Base-by-base conservation (phyloP, 2,329 filamentous ascomycete species). In the Cercospora sp. region DNA sequence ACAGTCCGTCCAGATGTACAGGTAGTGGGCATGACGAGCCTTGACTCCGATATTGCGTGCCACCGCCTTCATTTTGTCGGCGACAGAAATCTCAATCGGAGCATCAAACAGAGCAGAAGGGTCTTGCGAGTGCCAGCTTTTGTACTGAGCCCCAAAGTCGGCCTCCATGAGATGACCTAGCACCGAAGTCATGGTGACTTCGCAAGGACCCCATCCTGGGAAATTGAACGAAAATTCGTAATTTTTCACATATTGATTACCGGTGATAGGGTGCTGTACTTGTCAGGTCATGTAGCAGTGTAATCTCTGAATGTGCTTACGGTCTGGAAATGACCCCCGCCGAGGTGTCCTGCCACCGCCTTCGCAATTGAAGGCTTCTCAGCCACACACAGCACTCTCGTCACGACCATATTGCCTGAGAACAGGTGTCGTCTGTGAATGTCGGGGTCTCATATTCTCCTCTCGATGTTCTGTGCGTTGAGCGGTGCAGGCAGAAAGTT, bases 1-100 rank as follows among this genome's bases (percentile, higher is more conserved):
- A 80, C 95, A 98, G 85, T 99, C 95, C 0, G 95, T 99, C 95
- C 95, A 99, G 74, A 99, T 97, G 79, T 96, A 94, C 33, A 99
- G 84, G 12, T 90, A 88, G 65, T 85, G 87, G n/a, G 89, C 86
- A 77, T 87, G 86, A 68, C 86, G 86, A 18, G 95, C 94, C 79
- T 97, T 90, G 1, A 86, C 82, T 73, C 90, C 87, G 75, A 99
- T 95, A 76, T 99, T 99, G 33, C 89, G 85, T 9, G 94, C 93
- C 70, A 99, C 90, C 1, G 85, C 82, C 74, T 89, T 89, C 77
- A 94, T 96, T 75, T 94, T 90, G 69, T 90, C 83, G 64, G 89
- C 86, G 63, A 97, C 86, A 62, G 82, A 85, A 10, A 87, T 90
- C 51, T 87, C 79, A 8, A 97, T 90, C 0, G 89, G 90, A 2